phyloP scores from a whole-genome alignment of 345 rosid species.

The Rhodamnia argentea region DNA sequence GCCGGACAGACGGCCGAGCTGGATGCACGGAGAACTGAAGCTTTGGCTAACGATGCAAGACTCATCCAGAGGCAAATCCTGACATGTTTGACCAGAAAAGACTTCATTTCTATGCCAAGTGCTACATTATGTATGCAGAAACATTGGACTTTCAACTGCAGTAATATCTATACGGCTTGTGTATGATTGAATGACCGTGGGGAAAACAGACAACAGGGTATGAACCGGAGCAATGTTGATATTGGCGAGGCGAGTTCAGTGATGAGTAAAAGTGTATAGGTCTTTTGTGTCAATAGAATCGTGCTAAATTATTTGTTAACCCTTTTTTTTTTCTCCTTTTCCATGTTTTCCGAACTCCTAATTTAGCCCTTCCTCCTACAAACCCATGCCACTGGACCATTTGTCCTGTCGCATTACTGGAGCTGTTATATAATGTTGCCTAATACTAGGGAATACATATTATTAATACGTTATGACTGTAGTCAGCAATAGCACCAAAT shows the following conservation, averaged over 20 bases:
- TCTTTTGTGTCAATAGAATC: not conserved
- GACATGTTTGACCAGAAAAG: constrained; percentile 75
- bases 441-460: too few species aligned
- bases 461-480: not conserved
- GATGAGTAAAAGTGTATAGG: not conserved
- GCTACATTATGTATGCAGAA: constrained; percentile 81
- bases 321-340: not conserved
- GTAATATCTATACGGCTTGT: not conserved
- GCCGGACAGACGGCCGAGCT: constrained; percentile 99
- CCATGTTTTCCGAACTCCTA: not conserved
- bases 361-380: not conserved
- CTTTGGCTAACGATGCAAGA: constrained; percentile 92
- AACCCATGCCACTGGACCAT: not conserved
- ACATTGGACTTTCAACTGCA: constrained; percentile 9
- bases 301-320: not conserved
- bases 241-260: not conserved
- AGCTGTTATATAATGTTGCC: not conserved
- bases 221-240: not conserved
- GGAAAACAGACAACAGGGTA: not conserved
- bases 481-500: not conserved
- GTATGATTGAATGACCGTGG: not conserved
- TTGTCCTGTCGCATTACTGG: not conserved
- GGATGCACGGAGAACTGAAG: constrained; percentile 96
- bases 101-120: constrained; percentile 57
- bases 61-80: constrained; percentile 76